A percentile compares a stretch with the other conserved stretches of the same genome.
These are phyloP conservation scores for Simplicillium aogashimaense DNA, from an alignment of 2,329 filamentous ascomycete genomes.

Conservation along the genomic window DNA sequence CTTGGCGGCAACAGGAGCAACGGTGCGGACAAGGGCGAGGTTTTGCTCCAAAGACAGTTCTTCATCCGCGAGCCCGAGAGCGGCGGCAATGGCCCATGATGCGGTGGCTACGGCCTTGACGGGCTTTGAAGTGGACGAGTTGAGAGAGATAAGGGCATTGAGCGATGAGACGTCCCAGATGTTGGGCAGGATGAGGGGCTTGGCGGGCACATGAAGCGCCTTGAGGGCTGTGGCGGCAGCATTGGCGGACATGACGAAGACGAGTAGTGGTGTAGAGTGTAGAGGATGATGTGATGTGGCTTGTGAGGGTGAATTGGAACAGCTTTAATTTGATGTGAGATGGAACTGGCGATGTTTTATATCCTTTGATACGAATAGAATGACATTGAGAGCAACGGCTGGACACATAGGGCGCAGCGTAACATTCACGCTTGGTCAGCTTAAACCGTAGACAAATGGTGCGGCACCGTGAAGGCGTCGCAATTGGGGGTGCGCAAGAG, in stretches of 20 bases:
- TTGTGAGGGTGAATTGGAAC: no score
- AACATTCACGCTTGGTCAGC: no score
- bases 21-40: constrained; percentile 31
- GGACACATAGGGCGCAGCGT: no score
- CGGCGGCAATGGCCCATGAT: constrained; percentile 38
- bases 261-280: no score
- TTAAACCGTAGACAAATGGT: no score
- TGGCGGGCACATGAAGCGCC: constrained; percentile 37
- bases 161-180: constrained; percentile 44
- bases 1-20: constrained; percentile 30
- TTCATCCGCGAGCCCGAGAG: constrained; percentile 32
- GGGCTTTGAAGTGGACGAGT: constrained; percentile 21
- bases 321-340: no score
- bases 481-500: no score
- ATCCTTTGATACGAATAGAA: no score
- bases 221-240: constrained; percentile 22
- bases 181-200: constrained; percentile 44
- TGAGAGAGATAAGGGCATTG: constrained; percentile 30
- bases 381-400: no score
- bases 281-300: no score
- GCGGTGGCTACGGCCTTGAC: constrained; percentile 36
- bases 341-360: neutral
- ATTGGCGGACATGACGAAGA: no score
- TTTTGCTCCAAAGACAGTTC: constrained; percentile 41
- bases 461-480: no score